Evolutionary conservation across 108 stramenopile species (phyloP).

Genomic region (Nitzschia inconspicua): DNA sequence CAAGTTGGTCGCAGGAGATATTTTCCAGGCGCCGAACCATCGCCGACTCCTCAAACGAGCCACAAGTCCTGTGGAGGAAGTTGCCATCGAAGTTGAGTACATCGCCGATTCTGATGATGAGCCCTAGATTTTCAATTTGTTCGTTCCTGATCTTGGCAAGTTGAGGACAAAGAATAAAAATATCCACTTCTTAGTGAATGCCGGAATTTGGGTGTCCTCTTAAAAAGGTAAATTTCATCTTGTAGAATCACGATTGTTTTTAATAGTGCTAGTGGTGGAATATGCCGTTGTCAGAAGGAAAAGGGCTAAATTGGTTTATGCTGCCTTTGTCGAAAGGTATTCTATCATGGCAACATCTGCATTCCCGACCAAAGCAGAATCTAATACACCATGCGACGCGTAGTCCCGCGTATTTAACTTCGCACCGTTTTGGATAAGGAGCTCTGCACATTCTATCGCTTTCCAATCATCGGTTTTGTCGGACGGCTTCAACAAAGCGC

Average conservation of each 20-base stretch:
- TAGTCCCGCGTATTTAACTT: conserved; percentile 60
- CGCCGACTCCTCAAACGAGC: neutral
- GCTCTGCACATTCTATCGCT: conserved; percentile 75
- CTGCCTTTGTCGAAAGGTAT: conserved; percentile 50
- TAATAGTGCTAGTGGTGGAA: no score
- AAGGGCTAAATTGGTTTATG: no score
- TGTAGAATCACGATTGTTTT: no score
- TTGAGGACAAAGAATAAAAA: no score
- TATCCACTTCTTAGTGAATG: no score
- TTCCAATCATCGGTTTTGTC: conserved; percentile 46
- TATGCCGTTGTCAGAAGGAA: no score
- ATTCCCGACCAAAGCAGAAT: conserved; percentile 61
- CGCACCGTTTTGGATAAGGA: conserved; percentile 74
- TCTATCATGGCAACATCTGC: conserved; percentile 73
- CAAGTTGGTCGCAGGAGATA: conserved; percentile 7
- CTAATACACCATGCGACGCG: conserved; percentile 59
- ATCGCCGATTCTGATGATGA: conserved; percentile 23
- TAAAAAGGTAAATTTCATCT: no score
- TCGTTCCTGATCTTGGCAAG: no score
- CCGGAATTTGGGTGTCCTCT: no score
- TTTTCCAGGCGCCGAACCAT: no score
- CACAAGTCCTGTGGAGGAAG: conserved; percentile 29
- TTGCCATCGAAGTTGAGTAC: conserved; percentile 55
- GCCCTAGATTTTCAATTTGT: neutral
- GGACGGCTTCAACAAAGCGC: conserved; percentile 38